Evolutionary conservation across 257 asterid species (phyloP), one percentile per base, ranked within the genome.

Genomic region (Linderniella brevidens): DNA sequence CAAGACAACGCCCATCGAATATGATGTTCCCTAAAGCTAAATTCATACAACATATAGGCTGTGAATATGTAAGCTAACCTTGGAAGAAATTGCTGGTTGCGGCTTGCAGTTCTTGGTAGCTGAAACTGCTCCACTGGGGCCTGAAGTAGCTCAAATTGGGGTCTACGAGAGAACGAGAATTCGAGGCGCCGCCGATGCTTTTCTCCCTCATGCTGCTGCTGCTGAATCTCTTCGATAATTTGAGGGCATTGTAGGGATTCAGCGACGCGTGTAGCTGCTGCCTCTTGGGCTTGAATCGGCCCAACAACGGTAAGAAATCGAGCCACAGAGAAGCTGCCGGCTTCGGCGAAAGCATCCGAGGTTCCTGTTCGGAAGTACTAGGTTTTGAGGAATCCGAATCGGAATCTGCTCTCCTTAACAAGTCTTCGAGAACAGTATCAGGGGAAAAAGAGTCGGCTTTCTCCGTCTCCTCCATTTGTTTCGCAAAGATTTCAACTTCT

Each of bases 341-440:
- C 35, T 62, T 53, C 35, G 58, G 70, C 17, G 66, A 9, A 11
- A 39, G 43, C 3, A 10, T 56, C 8, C 43, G 56, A 17, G 52
- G 54, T 52, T 63, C 80, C 6, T 64, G 64, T 49, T 75, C 87
- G 0, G 98, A 78, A 12, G 93, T 80, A 50, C 95, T 84, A 11
- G 83, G 61, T 63, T 68, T 83, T 3, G 92, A 73, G 19, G 93
- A 78, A 41, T 72, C 92, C 36, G 95, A 65, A 60, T 78, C 70
- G 8, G 93, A 88, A 48, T 78, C 98, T 39, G 76, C 53, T 25
- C 62, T 71, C 57, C 90, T 80, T 39, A 78, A 62, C 56, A 70
- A 88, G 55, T 76, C 94, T 55, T 72, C 92, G 56, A 88, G 92
- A 64, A 88, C 94, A 1, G 98, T 84, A 58, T 84, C 98, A 0